Base-by-base conservation (phyloP, 805 yeast genomes). In the Starmerella ratchasimensis region DNA sequence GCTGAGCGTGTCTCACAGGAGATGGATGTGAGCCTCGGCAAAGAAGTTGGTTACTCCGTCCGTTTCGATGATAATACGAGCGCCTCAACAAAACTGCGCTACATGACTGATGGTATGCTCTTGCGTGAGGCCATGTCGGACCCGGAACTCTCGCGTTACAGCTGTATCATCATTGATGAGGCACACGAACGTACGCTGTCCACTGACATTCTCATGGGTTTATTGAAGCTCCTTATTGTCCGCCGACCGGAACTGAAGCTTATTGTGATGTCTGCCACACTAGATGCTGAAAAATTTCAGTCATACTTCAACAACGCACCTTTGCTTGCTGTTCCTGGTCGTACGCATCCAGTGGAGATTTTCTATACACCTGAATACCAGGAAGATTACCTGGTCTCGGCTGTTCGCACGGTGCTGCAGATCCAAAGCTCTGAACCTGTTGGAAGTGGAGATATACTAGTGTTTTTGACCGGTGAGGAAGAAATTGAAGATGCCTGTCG, bases 61-160 rank as follows among this genome's bases (percentile, higher is more conserved):
- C 78, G 98, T 65, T 88, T 88, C 56, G 97, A 90, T 51, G 86
- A 88, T 61, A 81, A 73, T 51, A 81, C 94, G 2, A 66, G 80
- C 28, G 67, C 69, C 38, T 79, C 74, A 49, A 88, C 98, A 5
- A 70, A 86, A 26, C 65, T 88, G 53, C 83, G 84, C 61, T 88
- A 90, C 64, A 82, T 88, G 96, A 88, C 98, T 9, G 98, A 88
- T 65, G 98, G 98, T 75, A 86, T 88, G 96, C 69, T 88, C 37
- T 65, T 88, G 49, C 72, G 96, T 55, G 98, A 88, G 62, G 96
- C 96, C 21, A 86, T 90, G 97, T 90, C 80, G 47, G 98, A 88
- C 57, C 95, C 83, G 50, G 71, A 76, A 43, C 66, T 88, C 57
- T 61, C 64, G 4, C 68, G 78, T 47, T 88, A 88, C 59, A 78